These are phyloP conservation scores for Fusarium sp. DNA, from an alignment of 2,329 filamentous ascomycete genomes.

Conservation along the genomic window DNA sequence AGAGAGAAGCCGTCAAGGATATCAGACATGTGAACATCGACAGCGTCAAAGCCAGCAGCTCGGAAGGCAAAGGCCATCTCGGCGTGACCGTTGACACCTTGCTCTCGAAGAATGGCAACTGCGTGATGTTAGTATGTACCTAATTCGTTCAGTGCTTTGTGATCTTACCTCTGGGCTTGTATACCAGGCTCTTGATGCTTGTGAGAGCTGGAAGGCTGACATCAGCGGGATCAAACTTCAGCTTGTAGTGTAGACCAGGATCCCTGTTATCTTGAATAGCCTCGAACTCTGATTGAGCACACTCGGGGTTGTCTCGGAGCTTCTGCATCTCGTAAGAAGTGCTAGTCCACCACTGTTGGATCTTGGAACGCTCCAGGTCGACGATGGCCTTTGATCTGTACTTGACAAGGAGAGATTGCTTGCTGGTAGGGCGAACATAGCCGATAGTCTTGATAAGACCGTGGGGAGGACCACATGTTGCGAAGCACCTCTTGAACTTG, in stretches of 20 bases:
- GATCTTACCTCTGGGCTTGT: conserved; percentile 59
- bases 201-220: conserved; percentile 71
- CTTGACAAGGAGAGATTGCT: conserved; percentile 81
- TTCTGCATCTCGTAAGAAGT: conserved; percentile 94
- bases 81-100: conserved; percentile 94
- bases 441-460: conserved; percentile 88
- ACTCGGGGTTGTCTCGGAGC: conserved; percentile 86
- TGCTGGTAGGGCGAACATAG: conserved; percentile 72
- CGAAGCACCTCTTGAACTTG: conserved; percentile 89
- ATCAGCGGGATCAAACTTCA: conserved; percentile 83
- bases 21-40: conserved; percentile 98
- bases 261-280: conserved; percentile 79
- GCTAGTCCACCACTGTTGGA: conserved; percentile 88
- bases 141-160: neutral
- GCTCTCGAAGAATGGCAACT: conserved; percentile 93
- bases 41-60: conserved; percentile 86
- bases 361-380: conserved; percentile 72
- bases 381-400: conserved; percentile 76
- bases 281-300: conserved; percentile 84
- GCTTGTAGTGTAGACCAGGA: conserved; percentile 84
- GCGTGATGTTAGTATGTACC: conserved; percentile 68
- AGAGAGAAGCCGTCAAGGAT: conserved; percentile 84
- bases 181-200: conserved; percentile 62
- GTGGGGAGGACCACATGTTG: conserved; percentile 84
- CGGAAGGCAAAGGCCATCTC: conserved; percentile 98